A percentile compares a stretch with the other conserved stretches of the same genome.
phyloP scores from a whole-genome alignment of 805 yeast genomes.

The Hemisphaericaspora nanyangensis region DNA sequence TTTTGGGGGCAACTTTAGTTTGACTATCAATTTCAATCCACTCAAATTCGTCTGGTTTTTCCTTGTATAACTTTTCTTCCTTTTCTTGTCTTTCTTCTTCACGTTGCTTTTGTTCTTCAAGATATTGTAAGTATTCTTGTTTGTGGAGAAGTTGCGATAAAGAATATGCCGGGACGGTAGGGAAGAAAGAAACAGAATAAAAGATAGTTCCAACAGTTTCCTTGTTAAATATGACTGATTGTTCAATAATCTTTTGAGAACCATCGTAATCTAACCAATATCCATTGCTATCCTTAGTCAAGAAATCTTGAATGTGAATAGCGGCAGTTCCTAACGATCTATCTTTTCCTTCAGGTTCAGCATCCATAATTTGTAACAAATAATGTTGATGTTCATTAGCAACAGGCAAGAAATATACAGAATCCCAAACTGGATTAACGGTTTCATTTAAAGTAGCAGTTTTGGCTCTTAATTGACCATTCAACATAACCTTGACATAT shows the following conservation, averaged over 20 bases:
- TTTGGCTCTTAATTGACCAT: constrained; percentile 54
- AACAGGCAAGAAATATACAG: constrained; percentile 58
- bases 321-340: constrained; percentile 59
- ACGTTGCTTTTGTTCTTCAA: constrained; percentile 30
- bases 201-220: constrained; percentile 44
- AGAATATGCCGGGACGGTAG: constrained; percentile 60
- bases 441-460: constrained; percentile 54
- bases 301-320: constrained; percentile 45
- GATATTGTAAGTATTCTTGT: constrained; percentile 36
- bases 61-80: constrained; percentile 48
- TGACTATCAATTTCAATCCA: constrained; percentile 48
- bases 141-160: constrained; percentile 50
- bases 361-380: constrained; percentile 60
- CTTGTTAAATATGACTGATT: constrained; percentile 38
- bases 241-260: constrained; percentile 41
- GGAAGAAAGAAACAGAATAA: constrained; percentile 61
- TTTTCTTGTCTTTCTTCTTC: constrained; percentile 45
- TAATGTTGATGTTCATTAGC: constrained; percentile 57
- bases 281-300: constrained; percentile 47
- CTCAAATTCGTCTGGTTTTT: constrained; percentile 61
- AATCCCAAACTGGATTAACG: constrained; percentile 55
- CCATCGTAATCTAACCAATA: constrained; percentile 50
- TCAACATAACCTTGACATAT: constrained; percentile 55
- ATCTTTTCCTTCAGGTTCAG: constrained; percentile 60
- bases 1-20: constrained; percentile 32